Evolutionary conservation across 2,329 filamentous ascomycete species (phyloP), one percentile per base, ranked within the genome.

Genomic region (Blumeriella jaapii): DNA sequence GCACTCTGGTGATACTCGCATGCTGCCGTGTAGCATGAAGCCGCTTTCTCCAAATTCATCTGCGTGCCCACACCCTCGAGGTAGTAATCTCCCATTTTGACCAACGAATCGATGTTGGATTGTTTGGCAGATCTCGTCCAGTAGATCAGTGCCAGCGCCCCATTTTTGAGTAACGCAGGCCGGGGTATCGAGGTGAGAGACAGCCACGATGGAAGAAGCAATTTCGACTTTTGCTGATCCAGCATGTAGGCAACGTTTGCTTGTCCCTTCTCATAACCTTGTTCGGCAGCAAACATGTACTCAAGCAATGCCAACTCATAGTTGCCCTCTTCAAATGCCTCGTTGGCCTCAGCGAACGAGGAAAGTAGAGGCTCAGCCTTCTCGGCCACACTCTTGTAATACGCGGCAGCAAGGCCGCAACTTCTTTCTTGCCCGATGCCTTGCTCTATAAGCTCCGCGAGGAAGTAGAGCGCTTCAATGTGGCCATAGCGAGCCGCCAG

Each of bases 61-160:
- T 72, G 63, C 0, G 81, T 73, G 3, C 89, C 89, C 15, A 87
- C 71, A 5, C 91, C 91, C 37, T 74, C 62, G 19, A 93, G 76
- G 58, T 98, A 96, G 59, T 96, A 96, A 60, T 98, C 93, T 24
- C 91, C 91, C 82, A 96, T 94, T 62, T 98, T 98, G 46, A 98
- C 82, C 44, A 94, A 69, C 0, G 87, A 83, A 59, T 98, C 91
- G 29, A 93, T 80, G 47, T 98, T 98, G 29, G 78, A 73, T 56
- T 98, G 93, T 47, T 85, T 82, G 2, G 91, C 86, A 7, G 89
- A 95, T 22, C 91, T 77, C 0, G 89, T 95, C 84, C 87, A 98
- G 61, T 94, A 91, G 22, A 93, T 78, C 31, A 98, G 68, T 30
- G 55, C 55, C 20, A 58, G 60, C 2, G 67, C 63, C 0, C 74